A percentile compares a stretch with the other conserved stretches of the same genome.
Evolutionary conservation across 2,329 filamentous ascomycete species (phyloP).

Genomic region (Hypoxylon sp.): DNA sequence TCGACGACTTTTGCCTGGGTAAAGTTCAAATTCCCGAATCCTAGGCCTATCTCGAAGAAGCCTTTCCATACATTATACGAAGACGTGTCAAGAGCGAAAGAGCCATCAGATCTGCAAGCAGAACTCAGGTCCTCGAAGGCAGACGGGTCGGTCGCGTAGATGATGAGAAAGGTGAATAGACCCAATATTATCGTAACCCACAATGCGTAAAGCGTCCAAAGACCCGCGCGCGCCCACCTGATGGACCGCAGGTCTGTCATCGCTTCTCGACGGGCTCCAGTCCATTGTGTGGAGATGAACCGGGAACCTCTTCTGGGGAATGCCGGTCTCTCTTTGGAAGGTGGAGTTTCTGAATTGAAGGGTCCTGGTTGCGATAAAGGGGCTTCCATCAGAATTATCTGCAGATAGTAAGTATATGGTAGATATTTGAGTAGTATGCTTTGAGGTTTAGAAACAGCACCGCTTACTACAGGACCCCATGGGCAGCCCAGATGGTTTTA

Average conservation of each 20-base stretch:
- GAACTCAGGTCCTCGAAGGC: background rate
- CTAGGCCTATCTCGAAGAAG: constrained; percentile 40
- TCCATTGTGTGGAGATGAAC: constrained; percentile 5
- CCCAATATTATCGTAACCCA: constrained; percentile 14
- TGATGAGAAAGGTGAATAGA: constrained; percentile 1
- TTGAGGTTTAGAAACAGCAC: background rate
- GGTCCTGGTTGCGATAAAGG: background rate
- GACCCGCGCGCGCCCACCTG: constrained; percentile 13
- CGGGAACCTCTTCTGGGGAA: background rate
- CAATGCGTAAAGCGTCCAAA: constrained; percentile 1
- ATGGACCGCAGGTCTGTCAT: constrained; percentile 8
- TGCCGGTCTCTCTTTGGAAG: background rate
- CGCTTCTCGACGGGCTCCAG: constrained; percentile 6
- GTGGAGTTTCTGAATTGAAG: background rate
- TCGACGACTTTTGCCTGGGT: constrained; percentile 38
- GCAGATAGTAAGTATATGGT: too few relatives aligned
- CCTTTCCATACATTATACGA: constrained; percentile 32
- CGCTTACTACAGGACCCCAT: background rate
- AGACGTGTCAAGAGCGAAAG: constrained; percentile 22
- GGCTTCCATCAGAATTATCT: background rate
- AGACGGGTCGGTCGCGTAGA: background rate
- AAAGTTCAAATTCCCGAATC: constrained; percentile 36
- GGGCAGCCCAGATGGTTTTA: background rate
- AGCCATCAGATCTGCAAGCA: constrained; percentile 36
- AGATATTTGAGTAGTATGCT: too few relatives aligned